phyloP scores from a whole-genome alignment of 208 protist species.

The Crithidia thermophila region DNA sequence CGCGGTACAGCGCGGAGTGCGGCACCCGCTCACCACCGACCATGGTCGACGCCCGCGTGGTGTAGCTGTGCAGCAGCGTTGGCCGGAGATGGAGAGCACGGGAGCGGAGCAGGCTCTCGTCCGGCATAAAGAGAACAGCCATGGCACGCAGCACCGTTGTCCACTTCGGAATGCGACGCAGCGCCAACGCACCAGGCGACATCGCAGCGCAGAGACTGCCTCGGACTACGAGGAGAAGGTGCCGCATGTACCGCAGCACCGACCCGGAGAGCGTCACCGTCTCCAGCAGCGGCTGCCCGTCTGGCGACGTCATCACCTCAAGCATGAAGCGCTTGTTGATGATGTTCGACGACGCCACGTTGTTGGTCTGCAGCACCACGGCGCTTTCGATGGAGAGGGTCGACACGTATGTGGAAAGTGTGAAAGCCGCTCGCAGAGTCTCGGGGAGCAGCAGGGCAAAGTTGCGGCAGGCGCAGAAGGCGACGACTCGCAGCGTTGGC shows the following conservation, averaged over 20 bases:
- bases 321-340: constrained; percentile 81
- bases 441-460: constrained; percentile 68
- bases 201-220: constrained; percentile 43
- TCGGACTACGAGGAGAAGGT: constrained; percentile 73
- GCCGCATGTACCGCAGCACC: constrained; percentile 77
- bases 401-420: constrained; percentile 87
- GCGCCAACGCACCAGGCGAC: constrained; percentile 34
- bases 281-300: constrained; percentile 54
- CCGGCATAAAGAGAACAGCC: constrained; percentile 74
- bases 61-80: constrained; percentile 27
- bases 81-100: constrained; percentile 20
- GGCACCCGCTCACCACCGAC: constrained; percentile 5
- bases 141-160: constrained; percentile 48
- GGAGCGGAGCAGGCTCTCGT: constrained; percentile 28
- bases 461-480: constrained; percentile 64
- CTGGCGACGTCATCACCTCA: constrained; percentile 56
- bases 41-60: constrained; percentile 1
- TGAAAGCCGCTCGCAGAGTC: constrained; percentile 64
- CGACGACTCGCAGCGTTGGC: constrained; percentile 74
- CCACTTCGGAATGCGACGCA: constrained; percentile 46
- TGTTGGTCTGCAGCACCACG: constrained; percentile 74
- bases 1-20: constrained; percentile 6
- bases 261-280: constrained; percentile 65
- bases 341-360: constrained; percentile 58
- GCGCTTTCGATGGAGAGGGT: constrained; percentile 75